Evolutionary conservation across 2,329 filamentous ascomycete species (phyloP).

Genomic region (Fusarium solani-melongenae): DNA sequence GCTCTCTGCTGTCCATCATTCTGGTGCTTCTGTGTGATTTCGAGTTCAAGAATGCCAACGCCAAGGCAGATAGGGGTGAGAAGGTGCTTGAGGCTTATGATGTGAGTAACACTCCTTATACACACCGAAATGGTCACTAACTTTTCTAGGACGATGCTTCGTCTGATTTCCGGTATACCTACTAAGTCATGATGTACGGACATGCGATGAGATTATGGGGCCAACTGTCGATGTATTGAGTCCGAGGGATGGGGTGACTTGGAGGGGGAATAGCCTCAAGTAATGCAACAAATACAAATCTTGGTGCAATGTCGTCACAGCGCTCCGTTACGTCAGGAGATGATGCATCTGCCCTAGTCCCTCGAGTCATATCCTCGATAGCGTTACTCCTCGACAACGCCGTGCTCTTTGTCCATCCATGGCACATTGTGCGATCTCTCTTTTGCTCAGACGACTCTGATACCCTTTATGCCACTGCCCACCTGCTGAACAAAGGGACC

Average conservation of each 20-base stretch:
- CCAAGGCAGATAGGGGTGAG: constrained; percentile 64
- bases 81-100: constrained; percentile 62
- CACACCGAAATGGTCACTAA: constrained; percentile 19
- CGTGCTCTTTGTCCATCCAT: constrained; percentile 35
- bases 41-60: constrained; percentile 58
- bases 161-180: constrained; percentile 50
- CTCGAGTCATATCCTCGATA: constrained; percentile 18
- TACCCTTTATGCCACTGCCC: constrained; percentile 1
- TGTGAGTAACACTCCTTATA: constrained; percentile 51
- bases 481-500: background rate
- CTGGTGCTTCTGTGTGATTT: constrained; percentile 56
- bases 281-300: constrained; percentile 1
- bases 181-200: constrained; percentile 32
- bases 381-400: constrained; percentile 28
- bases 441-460: constrained; percentile 6
- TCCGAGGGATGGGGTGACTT: background rate
- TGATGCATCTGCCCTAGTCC: constrained; percentile 8
- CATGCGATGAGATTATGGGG: background rate
- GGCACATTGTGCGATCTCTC: constrained; percentile 31
- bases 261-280: background rate
- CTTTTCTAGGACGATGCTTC: constrained; percentile 41
- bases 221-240: constrained; percentile 4
- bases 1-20: constrained; percentile 57
- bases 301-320: constrained; percentile 21
- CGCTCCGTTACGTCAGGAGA: constrained; percentile 10